Base-by-base conservation (phyloP, 441 rosid species). In the Arabidopsis lyrata region DNA sequence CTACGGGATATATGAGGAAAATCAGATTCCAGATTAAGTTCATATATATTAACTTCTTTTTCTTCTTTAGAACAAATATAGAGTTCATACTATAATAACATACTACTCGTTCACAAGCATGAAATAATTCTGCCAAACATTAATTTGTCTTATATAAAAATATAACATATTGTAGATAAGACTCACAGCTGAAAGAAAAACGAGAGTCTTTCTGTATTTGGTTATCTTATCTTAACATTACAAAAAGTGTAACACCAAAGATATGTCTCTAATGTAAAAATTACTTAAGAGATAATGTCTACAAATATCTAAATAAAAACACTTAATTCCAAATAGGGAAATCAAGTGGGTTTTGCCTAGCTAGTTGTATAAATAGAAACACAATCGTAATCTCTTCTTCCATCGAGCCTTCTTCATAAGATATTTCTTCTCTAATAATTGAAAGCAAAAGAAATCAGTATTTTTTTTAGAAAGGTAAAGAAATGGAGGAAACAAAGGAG, bases 401-500 rank as follows among this genome's bases (percentile, higher is more conserved):
- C 29, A 63, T 44, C 53, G 54, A 32, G 6, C 20, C 36, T 42
- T 41, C 11, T 56, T 66, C 29, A 14, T 64, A 57, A 73, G 44
- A 73, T 65, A 73, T 75, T 68, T 68, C 52, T 54, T 61, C 36
- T 63, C 42, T 42, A 55, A 34, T 34, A 41, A 52, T 3, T 31
- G n/a, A 29, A 59, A 59, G 22, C 31, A 67, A 53, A 50, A 10
- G 0, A 48, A 24, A 64, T 24, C 2, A 48, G 22, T 53, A 16
- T 52, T 42, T n/a, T 6, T 3, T 6, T 15, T 5, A 1, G 31
- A 16, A 48, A 48, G 13, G 13, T 48, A 50, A 68, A 5, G 18
- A 42, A 58, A 80, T 78, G 66, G 79, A 58, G 72, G 78, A 66
- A 72, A 82, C 14, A 53, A 77, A 54, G 60, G 80, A 56, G 29